Conservation (phyloP, 176 grass and related monocot genomes). For the Aegilops speltoides region DNA sequence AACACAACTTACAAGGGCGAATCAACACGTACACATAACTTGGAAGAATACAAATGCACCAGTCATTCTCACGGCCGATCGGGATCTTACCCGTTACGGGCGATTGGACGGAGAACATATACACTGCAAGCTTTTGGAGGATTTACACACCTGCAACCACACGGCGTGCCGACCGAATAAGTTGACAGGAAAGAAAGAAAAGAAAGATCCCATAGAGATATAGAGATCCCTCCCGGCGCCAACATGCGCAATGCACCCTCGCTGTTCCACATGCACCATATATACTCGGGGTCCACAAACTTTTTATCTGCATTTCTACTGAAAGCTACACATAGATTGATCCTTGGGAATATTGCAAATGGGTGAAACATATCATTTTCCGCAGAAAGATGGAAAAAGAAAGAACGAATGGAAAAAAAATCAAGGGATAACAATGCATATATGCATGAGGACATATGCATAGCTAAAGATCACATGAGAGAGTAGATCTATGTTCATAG, state of each 20-base stretch:
- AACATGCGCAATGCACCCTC: conserved; percentile 5
- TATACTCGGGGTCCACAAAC: neutral
- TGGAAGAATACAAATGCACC: neutral
- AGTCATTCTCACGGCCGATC: neutral
- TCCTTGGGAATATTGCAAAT: neutral
- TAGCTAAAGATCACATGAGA: neutral
- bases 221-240: conserved; percentile 7
- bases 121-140: conserved; percentile 13
- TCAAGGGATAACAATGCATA: conserved; percentile 16
- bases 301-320: conserved; percentile 16
- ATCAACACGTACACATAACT: neutral
- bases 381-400: neutral
- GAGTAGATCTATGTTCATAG: neutral
- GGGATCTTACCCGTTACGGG: conserved; percentile 16
- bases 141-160: conserved; percentile 35
- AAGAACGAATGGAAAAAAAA: neutral
- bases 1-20: no score
- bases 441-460: conserved; percentile 6
- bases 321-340: conserved; percentile 27
- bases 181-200: neutral
- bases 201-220: conserved; percentile 15
- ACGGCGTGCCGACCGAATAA: conserved; percentile 30
- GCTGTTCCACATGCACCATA: conserved; percentile 12
- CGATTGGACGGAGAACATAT: neutral
- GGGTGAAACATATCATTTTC: conserved; percentile 5